phyloP scores from a whole-genome alignment of 1,139 yeast species.

The Petasospora rhodanensis region DNA sequence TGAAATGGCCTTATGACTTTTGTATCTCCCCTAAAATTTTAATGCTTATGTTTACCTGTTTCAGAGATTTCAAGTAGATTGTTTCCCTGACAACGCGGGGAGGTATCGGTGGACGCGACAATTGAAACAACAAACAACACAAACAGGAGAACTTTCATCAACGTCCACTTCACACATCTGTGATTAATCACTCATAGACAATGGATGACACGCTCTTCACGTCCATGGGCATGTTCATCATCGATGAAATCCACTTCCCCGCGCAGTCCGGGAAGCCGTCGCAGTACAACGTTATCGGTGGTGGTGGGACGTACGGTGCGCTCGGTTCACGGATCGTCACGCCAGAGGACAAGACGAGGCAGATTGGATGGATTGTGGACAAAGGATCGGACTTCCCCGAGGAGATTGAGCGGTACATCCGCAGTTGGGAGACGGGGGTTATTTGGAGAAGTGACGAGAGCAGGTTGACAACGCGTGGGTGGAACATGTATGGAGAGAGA shows the following conservation, averaged over 20 bases:
- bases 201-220: slow-evolving; percentile 15
- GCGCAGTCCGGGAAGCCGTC: slow-evolving; percentile 36
- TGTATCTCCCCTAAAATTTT: background rate
- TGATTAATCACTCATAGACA: background rate
- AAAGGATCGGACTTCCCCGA: slow-evolving; percentile 74
- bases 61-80: background rate
- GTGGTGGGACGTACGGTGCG: slow-evolving; percentile 83
- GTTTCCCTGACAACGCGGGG: background rate
- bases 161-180: background rate
- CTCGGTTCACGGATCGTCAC: slow-evolving; percentile 65
- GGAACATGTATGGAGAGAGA: slow-evolving; percentile 63
- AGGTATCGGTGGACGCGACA: no score
- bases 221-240: slow-evolving; percentile 72
- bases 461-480: slow-evolving; percentile 77
- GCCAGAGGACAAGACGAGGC: slow-evolving; percentile 31
- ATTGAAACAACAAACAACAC: no score
- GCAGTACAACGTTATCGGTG: slow-evolving; percentile 66
- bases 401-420: slow-evolving; percentile 40
- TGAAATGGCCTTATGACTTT: slow-evolving; percentile 9
- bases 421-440: slow-evolving; percentile 59
- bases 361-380: slow-evolving; percentile 69
- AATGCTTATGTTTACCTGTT: background rate
- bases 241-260: slow-evolving; percentile 77
- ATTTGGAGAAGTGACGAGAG: slow-evolving; percentile 42
- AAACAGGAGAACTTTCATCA: background rate